A percentile compares a stretch with the other conserved stretches of the same genome.
Conservation (phyloP, 805 yeast species). For the Starmerella vaccinii region DNA sequence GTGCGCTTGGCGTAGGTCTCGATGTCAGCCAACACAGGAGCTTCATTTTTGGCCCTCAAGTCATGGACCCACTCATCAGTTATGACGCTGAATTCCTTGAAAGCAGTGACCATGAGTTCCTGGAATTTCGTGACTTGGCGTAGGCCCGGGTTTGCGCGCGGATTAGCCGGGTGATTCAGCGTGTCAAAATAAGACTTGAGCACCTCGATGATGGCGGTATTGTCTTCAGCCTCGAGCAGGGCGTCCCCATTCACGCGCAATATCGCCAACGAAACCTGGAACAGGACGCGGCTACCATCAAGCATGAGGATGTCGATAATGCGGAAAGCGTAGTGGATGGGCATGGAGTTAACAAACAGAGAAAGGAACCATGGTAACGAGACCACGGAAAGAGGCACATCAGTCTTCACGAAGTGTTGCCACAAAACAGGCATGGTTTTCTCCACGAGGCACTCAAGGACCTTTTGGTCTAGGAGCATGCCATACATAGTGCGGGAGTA, state of each 20-base stretch:
- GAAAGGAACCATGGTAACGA: slow-evolving; percentile 95
- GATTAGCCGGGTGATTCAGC: slow-evolving; percentile 64
- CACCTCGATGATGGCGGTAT: slow-evolving; percentile 79
- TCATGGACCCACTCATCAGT: slow-evolving; percentile 63
- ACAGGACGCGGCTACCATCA: slow-evolving; percentile 79
- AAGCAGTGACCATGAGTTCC: slow-evolving; percentile 80
- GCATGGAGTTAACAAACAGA: slow-evolving; percentile 84
- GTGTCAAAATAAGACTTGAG: slow-evolving; percentile 71
- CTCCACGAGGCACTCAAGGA: slow-evolving; percentile 80
- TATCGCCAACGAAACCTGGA: slow-evolving; percentile 90
- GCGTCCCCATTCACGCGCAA: slow-evolving; percentile 79
- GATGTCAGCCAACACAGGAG: slow-evolving; percentile 71
- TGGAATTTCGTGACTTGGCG: slow-evolving; percentile 74
- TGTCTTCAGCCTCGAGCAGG: slow-evolving; percentile 70
- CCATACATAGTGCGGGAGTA: slow-evolving; percentile 98
- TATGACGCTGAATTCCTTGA: slow-evolving; percentile 75
- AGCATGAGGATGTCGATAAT: slow-evolving; percentile 81
- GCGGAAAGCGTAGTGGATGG: slow-evolving; percentile 82
- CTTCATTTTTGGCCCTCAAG: slow-evolving; percentile 60
- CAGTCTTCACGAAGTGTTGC: slow-evolving; percentile 66
- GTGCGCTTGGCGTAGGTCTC: slow-evolving; percentile 87
- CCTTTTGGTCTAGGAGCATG: slow-evolving; percentile 83
- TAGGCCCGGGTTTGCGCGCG: slow-evolving; percentile 54
- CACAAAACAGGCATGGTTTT: slow-evolving; percentile 82
- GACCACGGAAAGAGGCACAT: slow-evolving; percentile 85